These are phyloP conservation scores for Arxiozyma slooffiae DNA, from an alignment of 1,139 yeast genomes.

Conservation along the genomic window DNA sequence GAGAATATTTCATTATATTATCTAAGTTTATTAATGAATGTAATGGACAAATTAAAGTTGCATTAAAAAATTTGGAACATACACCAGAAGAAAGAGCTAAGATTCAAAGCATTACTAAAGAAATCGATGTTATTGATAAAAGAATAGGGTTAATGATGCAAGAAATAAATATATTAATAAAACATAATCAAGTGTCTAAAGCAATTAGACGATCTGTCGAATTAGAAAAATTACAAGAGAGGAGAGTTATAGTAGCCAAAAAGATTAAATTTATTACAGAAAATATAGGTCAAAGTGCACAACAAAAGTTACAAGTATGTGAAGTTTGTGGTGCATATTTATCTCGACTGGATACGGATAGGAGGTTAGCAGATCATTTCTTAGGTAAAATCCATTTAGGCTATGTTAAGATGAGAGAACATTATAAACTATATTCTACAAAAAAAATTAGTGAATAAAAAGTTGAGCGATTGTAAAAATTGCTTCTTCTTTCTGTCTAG, in stretches of 20 bases:
- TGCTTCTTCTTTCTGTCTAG: neutral
- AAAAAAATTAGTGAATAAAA: neutral
- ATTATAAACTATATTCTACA: slow-evolving; percentile 22
- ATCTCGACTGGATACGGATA: slow-evolving; percentile 77
- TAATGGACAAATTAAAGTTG: slow-evolving; percentile 54
- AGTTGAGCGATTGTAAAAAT: neutral
- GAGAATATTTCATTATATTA: slow-evolving; percentile 43
- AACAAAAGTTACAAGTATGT: slow-evolving; percentile 86
- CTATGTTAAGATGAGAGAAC: slow-evolving; percentile 63
- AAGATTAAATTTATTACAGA: slow-evolving; percentile 55
- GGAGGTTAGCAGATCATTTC: slow-evolving; percentile 86
- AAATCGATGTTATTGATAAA: slow-evolving; percentile 57
- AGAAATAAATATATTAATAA: slow-evolving; percentile 53
- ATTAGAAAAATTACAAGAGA: slow-evolving; percentile 37
- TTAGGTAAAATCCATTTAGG: slow-evolving; percentile 81
- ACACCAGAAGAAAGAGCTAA: slow-evolving; percentile 68
- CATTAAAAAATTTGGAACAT: slow-evolving; percentile 60
- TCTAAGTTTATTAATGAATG: slow-evolving; percentile 51
- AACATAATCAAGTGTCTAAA: slow-evolving; percentile 42
- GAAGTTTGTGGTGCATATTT: slow-evolving; percentile 86
- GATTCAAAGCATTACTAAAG: slow-evolving; percentile 52
- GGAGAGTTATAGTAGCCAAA: slow-evolving; percentile 43
- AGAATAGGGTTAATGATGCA: slow-evolving; percentile 58
- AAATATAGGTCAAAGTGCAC: slow-evolving; percentile 75
- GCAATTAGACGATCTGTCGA: slow-evolving; percentile 39